A percentile compares a stretch with the other conserved stretches of the same genome.
Evolutionary conservation across 148 eudicot species (phyloP).

Genomic region (Selenicereus undatus): DNA sequence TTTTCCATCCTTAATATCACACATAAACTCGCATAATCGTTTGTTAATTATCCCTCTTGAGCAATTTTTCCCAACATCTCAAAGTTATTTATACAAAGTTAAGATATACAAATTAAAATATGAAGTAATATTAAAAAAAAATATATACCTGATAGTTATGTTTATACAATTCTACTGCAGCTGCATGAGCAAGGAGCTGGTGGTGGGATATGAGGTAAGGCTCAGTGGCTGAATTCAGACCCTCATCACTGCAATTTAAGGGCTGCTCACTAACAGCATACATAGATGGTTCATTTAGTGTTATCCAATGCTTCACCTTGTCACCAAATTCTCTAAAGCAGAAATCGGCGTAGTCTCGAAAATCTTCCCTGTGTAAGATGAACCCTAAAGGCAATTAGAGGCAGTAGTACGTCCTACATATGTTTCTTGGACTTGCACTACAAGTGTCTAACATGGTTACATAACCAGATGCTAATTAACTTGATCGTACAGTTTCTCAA

Average conservation of each 20-base stretch:
- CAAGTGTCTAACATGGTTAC: too few relatives aligned
- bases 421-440: too few relatives aligned
- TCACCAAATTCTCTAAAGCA: conserved; percentile 35
- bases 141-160: conserved; percentile 36
- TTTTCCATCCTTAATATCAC: too few relatives aligned
- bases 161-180: conserved; percentile 32
- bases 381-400: background rate
- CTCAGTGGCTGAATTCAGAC: conserved; percentile 43
- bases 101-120: too few relatives aligned
- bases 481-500: too few relatives aligned
- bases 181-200: conserved; percentile 38
- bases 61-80: too few relatives aligned
- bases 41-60: too few relatives aligned
- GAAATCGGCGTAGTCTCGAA: conserved; percentile 28
- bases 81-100: too few relatives aligned
- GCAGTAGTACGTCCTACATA: too few relatives aligned
- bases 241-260: conserved; percentile 36
- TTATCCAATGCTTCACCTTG: conserved; percentile 38
- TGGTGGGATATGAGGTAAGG: conserved; percentile 44
- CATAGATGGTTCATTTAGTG: conserved; percentile 33
- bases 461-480: too few relatives aligned
- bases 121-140: background rate
- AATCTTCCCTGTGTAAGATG: conserved; percentile 19
- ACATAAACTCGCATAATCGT: too few relatives aligned
- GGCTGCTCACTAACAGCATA: conserved; percentile 18